Percentiles rank a stretch among this genome's conserved stretches.
Conservation (phyloP, 495 filamentous ascomycete genomes). For the Durotheca rogersii region DNA sequence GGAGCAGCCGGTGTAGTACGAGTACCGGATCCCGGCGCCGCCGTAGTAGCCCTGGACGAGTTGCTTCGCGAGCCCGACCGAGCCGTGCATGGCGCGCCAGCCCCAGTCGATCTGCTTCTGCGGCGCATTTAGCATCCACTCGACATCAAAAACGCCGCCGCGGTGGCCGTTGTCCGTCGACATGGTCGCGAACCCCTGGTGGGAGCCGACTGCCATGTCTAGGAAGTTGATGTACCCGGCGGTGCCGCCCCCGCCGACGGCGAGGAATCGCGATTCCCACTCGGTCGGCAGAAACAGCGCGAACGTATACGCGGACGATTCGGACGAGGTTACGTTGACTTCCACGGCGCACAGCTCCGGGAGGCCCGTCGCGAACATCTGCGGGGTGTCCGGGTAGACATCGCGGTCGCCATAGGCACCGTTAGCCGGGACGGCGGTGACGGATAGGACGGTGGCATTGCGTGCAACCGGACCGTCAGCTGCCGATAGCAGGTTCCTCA, state of each 20-base stretch:
- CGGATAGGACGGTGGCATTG: constrained; percentile 8
- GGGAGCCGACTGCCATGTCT: constrained; percentile 22
- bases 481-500: constrained; percentile 2
- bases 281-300: constrained; percentile 50
- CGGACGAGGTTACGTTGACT: constrained; percentile 47
- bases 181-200: constrained; percentile 54
- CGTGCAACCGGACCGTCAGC: constrained; percentile 1
- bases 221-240: constrained; percentile 19
- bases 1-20: constrained; percentile 58
- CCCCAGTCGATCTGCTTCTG: constrained; percentile 46
- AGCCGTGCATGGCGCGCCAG: constrained; percentile 54
- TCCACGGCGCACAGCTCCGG: constrained; percentile 50
- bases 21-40: constrained; percentile 35
- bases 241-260: constrained; percentile 18
- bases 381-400: neutral
- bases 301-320: constrained; percentile 44
- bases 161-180: constrained; percentile 59
- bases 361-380: constrained; percentile 23
- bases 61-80: constrained; percentile 40
- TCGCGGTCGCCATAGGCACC: constrained; percentile 9
- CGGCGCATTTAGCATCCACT: constrained; percentile 50
- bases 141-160: constrained; percentile 34
- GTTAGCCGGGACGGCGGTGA: neutral
- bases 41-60: constrained; percentile 43
- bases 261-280: constrained; percentile 22